Base-by-base conservation (phyloP, 2,329 filamentous ascomycete genomes). In the Pyrenochaeta sp. region DNA sequence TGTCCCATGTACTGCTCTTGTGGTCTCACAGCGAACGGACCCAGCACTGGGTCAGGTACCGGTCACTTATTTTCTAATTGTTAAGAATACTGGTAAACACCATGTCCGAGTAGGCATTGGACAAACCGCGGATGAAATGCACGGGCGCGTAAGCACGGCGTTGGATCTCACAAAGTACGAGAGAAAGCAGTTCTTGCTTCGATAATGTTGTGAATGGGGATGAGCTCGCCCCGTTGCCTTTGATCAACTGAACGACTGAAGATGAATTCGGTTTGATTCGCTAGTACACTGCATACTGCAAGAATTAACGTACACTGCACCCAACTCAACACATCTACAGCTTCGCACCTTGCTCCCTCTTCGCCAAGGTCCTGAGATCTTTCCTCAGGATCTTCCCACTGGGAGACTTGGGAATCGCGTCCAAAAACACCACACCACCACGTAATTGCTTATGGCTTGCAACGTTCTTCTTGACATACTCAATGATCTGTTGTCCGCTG, bases 361-460 rank as follows among this genome's bases (percentile, higher is more conserved):
- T 74, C 43, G 71, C 76, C 54, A 73, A 7, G n/a, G 64, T 54
- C 47, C 75, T 70, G 53, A 78, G 54, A 57, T 77, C 75, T 56
- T 75, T 78, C 40, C 75, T 67, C 57, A 78, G 45, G 40, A 78
- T 78, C 67, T 78, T 77, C 2, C 76, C 76, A 7, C 56, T 60
- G 12, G 74, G 68, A 48, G 68, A 74, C 63, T 78, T 78, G 0
- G 76, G 76, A 40, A 78, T 69, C n/a, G 61, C 68, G 49, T 77
- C 70, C 19, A 78, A 12, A 50, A 75, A 78, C 10, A 75, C 62
- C 2, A 78, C 76, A 4, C 76, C 76, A n/a, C 76, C 76, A 25
- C 74, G 68, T 32, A 78, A 54, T 58, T 73, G 71, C 67, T 78
- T 78, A 49, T 78, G 61, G 1, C 61, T 61, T 15, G 76, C 73